Conservation (phyloP, 306 rosid species). For the Cercis canadensis region DNA sequence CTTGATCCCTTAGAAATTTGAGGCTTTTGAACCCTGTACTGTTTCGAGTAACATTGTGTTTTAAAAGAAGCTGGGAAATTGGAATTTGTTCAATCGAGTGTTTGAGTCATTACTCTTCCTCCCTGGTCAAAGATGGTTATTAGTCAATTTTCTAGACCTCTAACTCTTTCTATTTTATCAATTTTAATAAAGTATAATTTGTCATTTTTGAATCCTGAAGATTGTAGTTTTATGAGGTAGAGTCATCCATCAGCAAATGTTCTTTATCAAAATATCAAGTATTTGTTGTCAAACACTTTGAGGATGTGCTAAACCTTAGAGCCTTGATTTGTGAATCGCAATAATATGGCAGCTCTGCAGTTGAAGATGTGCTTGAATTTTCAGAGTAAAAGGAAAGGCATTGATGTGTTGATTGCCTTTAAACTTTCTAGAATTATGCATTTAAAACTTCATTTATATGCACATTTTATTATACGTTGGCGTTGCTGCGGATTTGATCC, state of each 20-base stretch:
- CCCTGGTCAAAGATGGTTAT: no score
- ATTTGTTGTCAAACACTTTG: neutral
- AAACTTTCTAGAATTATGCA: neutral
- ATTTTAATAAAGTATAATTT: no score
- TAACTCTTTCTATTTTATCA: no score
- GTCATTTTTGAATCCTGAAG: no score
- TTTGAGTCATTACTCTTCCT: no score
- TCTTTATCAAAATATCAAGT: neutral
- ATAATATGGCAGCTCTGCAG: neutral
- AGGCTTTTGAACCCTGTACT: no score
- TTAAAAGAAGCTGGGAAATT: neutral
- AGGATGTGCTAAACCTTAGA: conserved; percentile 12
- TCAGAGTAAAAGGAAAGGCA: neutral
- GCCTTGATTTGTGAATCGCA: neutral
- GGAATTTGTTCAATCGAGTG: neutral
- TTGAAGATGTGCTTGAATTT: neutral
- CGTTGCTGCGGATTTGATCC: neutral
- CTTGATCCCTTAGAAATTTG: neutral
- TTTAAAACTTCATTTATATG: neutral
- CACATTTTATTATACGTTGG: neutral
- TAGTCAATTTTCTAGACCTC: no score
- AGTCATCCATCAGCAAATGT: neutral
- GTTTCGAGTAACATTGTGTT: no score
- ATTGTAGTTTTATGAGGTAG: no score
- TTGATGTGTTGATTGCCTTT: neutral